phyloP scores from a whole-genome alignment of 139 green algal genomes.

The Edaphochlamys debaryana region DNA sequence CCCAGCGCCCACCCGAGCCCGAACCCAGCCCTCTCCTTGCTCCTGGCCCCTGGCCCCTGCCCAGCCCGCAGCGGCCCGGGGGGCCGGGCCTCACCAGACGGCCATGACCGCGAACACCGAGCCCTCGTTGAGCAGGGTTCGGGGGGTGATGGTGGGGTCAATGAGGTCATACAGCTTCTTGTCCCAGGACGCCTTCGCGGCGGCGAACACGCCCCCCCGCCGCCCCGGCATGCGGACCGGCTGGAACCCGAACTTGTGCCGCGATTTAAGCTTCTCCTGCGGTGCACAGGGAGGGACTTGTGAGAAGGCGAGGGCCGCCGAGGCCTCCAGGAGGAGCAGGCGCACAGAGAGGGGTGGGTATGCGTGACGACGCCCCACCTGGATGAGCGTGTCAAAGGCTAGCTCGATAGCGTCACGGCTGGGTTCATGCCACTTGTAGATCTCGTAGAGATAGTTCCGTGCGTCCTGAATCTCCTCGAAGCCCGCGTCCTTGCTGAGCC shows the following conservation, averaged over 20 bases:
- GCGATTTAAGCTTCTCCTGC: slow-evolving; percentile 72
- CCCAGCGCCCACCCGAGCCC: no score
- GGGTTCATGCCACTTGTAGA: slow-evolving; percentile 82
- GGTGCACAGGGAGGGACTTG: not conserved
- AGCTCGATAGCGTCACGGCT: slow-evolving; percentile 87
- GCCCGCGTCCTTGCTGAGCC: slow-evolving; percentile 70
- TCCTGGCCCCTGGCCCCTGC: no score
- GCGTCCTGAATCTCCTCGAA: slow-evolving; percentile 90
- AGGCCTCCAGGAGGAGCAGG: no score
- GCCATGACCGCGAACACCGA: slow-evolving; percentile 75
- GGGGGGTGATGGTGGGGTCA: slow-evolving; percentile 75
- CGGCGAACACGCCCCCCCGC: slow-evolving; percentile 54
- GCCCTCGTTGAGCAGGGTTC: slow-evolving; percentile 88
- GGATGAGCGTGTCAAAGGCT: slow-evolving; percentile 82
- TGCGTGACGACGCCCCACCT: no score
- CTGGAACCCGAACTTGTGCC: slow-evolving; percentile 78
- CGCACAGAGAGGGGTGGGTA: no score
- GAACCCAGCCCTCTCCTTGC: no score
- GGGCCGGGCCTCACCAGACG: slow-evolving; percentile 65
- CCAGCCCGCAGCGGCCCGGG: no score
- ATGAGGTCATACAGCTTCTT: slow-evolving; percentile 62
- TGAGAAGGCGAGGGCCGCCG: not conserved
- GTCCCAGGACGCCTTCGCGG: slow-evolving; percentile 42
- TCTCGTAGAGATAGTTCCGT: slow-evolving; percentile 80
- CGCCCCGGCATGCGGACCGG: slow-evolving; percentile 68